Evolutionary conservation across 345 rosid genomes (phyloP).

Genomic region (Hypericum perforatum): DNA sequence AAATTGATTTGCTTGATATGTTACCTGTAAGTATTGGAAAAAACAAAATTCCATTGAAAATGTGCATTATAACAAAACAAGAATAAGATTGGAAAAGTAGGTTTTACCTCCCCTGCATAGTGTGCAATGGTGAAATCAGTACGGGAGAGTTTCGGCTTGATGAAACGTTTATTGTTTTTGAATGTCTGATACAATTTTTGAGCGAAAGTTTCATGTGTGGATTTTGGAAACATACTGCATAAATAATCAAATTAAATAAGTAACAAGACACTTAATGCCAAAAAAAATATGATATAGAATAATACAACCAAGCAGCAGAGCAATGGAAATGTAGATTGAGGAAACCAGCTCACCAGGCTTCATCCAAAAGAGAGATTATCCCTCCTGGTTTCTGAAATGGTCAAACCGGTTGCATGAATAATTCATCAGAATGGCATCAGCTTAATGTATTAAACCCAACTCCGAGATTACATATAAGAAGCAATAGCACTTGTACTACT

Average conservation of each 20-base stretch:
- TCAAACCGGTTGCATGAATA: background rate
- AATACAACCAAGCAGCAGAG: background rate
- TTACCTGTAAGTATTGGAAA: conserved; percentile 1
- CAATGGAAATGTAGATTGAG: background rate
- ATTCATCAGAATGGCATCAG: background rate
- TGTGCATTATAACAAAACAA: too few species aligned
- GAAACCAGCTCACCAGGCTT: conserved; percentile 5
- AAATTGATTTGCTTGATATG: conserved; percentile 9
- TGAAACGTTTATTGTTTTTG: conserved; percentile 6
- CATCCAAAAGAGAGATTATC: conserved; percentile 7
- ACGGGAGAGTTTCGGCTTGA: conserved; percentile 9
- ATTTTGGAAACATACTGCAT: conserved; percentile 10
- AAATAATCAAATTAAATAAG: background rate
- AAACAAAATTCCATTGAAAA: background rate
- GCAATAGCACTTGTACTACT: too few species aligned
- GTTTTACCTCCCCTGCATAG: conserved; percentile 8
- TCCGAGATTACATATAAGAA: background rate
- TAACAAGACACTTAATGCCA: background rate
- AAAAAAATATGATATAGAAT: background rate
- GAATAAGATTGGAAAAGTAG: too few species aligned
- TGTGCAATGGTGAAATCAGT: conserved; percentile 8
- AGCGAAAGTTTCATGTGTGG: conserved; percentile 7
- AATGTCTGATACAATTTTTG: conserved; percentile 7
- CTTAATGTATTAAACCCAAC: background rate
- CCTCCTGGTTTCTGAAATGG: conserved; percentile 9